phyloP scores from a whole-genome alignment of 1,284 basidiomycete species.

The Pseudozyma thailandica region DNA sequence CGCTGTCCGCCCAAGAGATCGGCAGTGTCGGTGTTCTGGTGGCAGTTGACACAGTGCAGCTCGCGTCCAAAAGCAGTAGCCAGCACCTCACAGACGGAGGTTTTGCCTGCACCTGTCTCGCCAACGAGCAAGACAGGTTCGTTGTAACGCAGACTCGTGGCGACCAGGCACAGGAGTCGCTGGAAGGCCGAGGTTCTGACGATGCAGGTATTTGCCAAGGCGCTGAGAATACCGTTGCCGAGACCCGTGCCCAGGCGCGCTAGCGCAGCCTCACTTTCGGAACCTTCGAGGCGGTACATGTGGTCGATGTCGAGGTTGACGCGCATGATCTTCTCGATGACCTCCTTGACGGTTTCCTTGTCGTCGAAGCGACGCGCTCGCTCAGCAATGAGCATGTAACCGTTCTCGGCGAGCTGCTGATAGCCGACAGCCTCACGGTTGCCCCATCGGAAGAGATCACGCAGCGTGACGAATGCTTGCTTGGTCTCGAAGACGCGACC shows the following conservation, averaged over 20 bases:
- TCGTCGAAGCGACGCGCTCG: constrained; percentile 86
- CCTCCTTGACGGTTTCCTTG: constrained; percentile 86
- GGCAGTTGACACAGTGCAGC: constrained; percentile 87
- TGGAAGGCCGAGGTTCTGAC: constrained; percentile 96
- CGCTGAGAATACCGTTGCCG: constrained; percentile 57
- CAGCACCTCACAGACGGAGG: constrained; percentile 92
- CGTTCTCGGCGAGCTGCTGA: constrained; percentile 92
- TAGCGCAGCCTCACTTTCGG: constrained; percentile 43
- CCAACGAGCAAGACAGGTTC: constrained; percentile 98
- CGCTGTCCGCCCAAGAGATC: constrained; percentile 94
- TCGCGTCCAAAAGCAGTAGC: constrained; percentile 76
- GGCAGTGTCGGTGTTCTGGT: constrained; percentile 99
- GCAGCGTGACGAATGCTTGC: constrained; percentile 93
- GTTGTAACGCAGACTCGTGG: constrained; percentile 84
- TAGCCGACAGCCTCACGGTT: constrained; percentile 83
- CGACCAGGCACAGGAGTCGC: constrained; percentile 84
- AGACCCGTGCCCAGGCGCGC: constrained; percentile 49
- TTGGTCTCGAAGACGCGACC: constrained; percentile 96
- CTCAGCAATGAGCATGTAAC: constrained; percentile 97
- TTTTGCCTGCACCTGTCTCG: constrained; percentile 97
- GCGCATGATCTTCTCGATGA: constrained; percentile 89
- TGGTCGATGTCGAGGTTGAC: constrained; percentile 78
- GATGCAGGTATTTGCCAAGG: constrained; percentile 71
- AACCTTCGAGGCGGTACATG: constrained; percentile 72
- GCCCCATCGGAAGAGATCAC: constrained; percentile 98